Percentiles rank a stretch among this genome's conserved stretches.
These are phyloP conservation scores for Fomes fomentarius DNA, from an alignment of 1,284 basidiomycete genomes.

Conservation along the genomic window DNA sequence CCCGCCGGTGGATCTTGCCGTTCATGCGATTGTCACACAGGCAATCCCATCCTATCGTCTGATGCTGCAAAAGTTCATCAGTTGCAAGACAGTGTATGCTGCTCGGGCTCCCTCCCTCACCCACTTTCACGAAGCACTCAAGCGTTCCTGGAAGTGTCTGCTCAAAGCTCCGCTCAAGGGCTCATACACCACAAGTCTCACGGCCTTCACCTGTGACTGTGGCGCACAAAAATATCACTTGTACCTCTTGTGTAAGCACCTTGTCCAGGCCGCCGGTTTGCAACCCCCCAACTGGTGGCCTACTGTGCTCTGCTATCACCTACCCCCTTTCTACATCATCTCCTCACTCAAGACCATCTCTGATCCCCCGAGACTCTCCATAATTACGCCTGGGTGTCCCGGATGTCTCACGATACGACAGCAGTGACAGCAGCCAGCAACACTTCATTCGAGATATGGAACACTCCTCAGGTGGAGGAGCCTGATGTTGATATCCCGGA, in stretches of 20 bases:
- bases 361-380: no score
- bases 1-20: constrained; percentile 13
- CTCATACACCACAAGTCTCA: constrained; percentile 9
- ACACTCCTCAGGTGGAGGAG: no score
- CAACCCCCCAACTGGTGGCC: constrained; percentile 16
- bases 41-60: constrained; percentile 14
- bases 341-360: no score
- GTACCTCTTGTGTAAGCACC: constrained; percentile 23
- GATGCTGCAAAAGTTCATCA: background rate
- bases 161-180: constrained; percentile 6
- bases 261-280: constrained; percentile 11
- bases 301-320: constrained; percentile 3
- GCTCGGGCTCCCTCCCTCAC: background rate
- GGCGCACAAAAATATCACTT: constrained; percentile 24
- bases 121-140: background rate
- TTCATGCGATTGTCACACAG: constrained; percentile 7
- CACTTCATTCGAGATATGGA: no score
- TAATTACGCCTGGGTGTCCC: constrained; percentile 5
- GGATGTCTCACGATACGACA: background rate
- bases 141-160: constrained; percentile 7
- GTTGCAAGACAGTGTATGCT: background rate
- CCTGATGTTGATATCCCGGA: no score
- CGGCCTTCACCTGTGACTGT: constrained; percentile 21
- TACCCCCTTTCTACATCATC: no score
- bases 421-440: background rate